phyloP scores from a whole-genome alignment of 331 rosid genomes.

The Prunus yedoensis region DNA sequence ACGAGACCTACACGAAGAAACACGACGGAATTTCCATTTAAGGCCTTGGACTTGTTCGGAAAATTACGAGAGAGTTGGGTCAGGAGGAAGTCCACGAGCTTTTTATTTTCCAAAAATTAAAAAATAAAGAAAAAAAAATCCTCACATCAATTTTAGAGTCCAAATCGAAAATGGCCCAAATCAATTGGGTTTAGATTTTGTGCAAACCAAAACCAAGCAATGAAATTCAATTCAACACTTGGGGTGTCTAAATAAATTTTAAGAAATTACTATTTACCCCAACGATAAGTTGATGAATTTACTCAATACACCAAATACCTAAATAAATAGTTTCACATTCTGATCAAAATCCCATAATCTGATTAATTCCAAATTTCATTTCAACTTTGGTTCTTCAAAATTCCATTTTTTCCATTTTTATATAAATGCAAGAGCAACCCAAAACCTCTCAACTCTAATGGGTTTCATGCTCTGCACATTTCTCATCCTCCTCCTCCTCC shows the following conservation, averaged over 20 bases:
- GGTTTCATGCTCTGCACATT: neutral
- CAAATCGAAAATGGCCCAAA: too few relatives aligned
- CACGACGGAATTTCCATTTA: neutral
- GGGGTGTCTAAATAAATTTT: too few relatives aligned
- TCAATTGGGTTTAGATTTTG: too few relatives aligned
- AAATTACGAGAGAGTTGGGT: neutral
- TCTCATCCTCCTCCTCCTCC: neutral
- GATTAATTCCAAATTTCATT: neutral
- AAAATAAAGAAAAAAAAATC: too few relatives aligned
- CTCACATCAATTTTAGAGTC: too few relatives aligned
- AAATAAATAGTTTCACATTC: neutral
- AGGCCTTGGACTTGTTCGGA: neutral
- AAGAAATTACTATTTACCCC: too few relatives aligned
- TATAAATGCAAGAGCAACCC: neutral
- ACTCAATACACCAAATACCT: neutral
- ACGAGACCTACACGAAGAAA: neutral
- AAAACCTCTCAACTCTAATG: conserved; percentile 5
- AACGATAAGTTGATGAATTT: neutral
- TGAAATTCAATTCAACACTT: too few relatives aligned
- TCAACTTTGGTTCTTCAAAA: neutral
- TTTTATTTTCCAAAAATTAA: neutral
- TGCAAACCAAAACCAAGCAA: too few relatives aligned
- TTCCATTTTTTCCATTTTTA: neutral
- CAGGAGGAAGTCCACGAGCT: neutral
- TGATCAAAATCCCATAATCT: too few relatives aligned